Conservation (phyloP, 106 monocot species). For the Dendrobium officinale region DNA sequence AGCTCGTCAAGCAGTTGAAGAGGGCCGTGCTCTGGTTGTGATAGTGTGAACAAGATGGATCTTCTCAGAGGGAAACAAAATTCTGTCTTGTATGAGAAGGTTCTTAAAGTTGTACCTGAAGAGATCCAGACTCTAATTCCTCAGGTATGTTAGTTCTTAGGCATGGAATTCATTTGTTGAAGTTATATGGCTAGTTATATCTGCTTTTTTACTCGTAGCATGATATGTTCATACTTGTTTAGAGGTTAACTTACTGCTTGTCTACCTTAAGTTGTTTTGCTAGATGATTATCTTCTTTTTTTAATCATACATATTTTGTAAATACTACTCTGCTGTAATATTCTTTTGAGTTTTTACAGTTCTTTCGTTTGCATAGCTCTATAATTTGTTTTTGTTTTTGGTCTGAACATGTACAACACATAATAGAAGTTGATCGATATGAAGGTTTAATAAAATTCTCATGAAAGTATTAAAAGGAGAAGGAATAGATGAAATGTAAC, state of each 20-base stretch:
- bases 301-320: not conserved
- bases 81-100: conserved; percentile 39
- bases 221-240: not conserved
- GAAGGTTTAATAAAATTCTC: not conserved
- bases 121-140: conserved; percentile 87
- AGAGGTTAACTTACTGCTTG: not conserved
- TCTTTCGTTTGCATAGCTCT: too few species aligned
- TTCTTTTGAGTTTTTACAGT: not conserved
- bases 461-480: not conserved
- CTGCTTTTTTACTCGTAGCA: not conserved
- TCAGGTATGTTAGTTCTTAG: conserved; percentile 43
- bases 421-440: not conserved
- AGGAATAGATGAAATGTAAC: not conserved
- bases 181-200: not conserved
- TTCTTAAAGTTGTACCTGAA: conserved; percentile 65
- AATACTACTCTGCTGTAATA: not conserved
- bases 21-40: conserved; percentile 90
- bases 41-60: conserved; percentile 99
- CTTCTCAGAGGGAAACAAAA: conserved; percentile 55
- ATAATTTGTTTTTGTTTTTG: not conserved
- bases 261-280: not conserved
- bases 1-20: conserved; percentile 90
- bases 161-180: not conserved
- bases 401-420: not conserved
- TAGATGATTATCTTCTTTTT: not conserved